Base-by-base conservation (phyloP, 2,329 filamentous ascomycete species). In the Hypoxylon sp. region DNA sequence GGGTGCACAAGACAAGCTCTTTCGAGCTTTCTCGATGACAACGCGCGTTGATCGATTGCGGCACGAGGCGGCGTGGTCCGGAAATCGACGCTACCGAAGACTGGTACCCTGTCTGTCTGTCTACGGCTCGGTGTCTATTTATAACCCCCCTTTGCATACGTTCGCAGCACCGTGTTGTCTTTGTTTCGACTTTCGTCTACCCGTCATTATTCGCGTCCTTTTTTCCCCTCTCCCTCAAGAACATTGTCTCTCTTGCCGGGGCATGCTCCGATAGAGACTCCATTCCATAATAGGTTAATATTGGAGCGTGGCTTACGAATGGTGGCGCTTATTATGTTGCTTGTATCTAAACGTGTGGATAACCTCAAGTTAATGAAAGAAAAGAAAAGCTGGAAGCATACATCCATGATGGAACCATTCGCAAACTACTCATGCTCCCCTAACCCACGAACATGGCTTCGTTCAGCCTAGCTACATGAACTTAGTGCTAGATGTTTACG, bases 11-110 rank as follows among this genome's bases (percentile, higher is more conserved):
- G 4, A 7, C 24, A 4, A 26, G 24, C 24, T 32, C 30, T 32
- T 32, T 10, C 30, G 2, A 4, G 30, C 11, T 13, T 59, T 48
- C 32, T 55, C 47, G 47, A 64, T 52, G 48, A 34, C 32, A 47
- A 26, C 37, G 51, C 26, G 19, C 32, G 13, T 30, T 39, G 37
- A 39, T 59, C 66, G 66, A 68, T 68, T 44, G 32, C 13, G 51
- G 50, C 32, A 30, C n/a, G 49, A 37, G 6, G 11, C 37, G 20
- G 43, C 26, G 56, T 44, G 24, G 60, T 59, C 55, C 58, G 48
- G 44, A 20, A 43, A 68, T 68, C 66, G 66, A 61, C 59, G 63
- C 66, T 66, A 65, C 15, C 37, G 20, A 30, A 46, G 10, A 13
- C 39, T 28, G 11, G 6, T 46, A 24, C 22, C 32, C 43, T 11